Evolutionary conservation across 2,329 filamentous ascomycete genomes (phyloP).

Genomic region (Aspergillus spinulosporus): DNA sequence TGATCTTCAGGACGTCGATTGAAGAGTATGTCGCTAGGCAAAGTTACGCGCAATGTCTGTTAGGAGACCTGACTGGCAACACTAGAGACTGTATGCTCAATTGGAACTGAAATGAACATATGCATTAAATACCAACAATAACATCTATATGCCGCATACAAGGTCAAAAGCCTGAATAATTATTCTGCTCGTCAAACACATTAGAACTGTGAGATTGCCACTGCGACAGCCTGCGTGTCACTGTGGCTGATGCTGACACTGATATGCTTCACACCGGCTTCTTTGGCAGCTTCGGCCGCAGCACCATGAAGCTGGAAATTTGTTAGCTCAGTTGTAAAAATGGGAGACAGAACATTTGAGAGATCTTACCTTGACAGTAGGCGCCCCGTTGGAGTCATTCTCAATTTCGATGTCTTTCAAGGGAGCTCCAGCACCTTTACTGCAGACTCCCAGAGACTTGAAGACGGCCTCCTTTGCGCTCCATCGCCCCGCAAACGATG

Average conservation of each 20-base stretch:
- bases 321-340: slow-evolving; percentile 31
- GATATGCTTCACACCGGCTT: slow-evolving; percentile 83
- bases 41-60: too few relatives aligned
- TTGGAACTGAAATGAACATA: neutral
- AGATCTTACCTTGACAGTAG: slow-evolving; percentile 74
- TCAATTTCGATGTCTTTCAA: slow-evolving; percentile 94
- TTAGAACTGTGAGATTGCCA: slow-evolving; percentile 80
- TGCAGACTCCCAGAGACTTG: slow-evolving; percentile 86
- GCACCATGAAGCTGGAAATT: slow-evolving; percentile 73
- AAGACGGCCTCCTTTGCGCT: slow-evolving; percentile 98
- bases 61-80: too few relatives aligned
- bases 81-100: neutral
- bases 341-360: slow-evolving; percentile 15
- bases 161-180: slow-evolving; percentile 3
- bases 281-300: slow-evolving; percentile 77
- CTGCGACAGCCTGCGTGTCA: slow-evolving; percentile 88
- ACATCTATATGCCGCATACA: slow-evolving; percentile 15
- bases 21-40: too few relatives aligned
- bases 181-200: slow-evolving; percentile 10
- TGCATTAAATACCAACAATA: slow-evolving; percentile 18
- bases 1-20: too few relatives aligned
- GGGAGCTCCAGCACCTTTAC: slow-evolving; percentile 86
- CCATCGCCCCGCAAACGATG: slow-evolving; percentile 94
- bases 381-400: slow-evolving; percentile 77
- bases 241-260: slow-evolving; percentile 95